Base-by-base conservation (phyloP, 2,329 filamentous ascomycete genomes). In the Exophiala dermatitidis region DNA sequence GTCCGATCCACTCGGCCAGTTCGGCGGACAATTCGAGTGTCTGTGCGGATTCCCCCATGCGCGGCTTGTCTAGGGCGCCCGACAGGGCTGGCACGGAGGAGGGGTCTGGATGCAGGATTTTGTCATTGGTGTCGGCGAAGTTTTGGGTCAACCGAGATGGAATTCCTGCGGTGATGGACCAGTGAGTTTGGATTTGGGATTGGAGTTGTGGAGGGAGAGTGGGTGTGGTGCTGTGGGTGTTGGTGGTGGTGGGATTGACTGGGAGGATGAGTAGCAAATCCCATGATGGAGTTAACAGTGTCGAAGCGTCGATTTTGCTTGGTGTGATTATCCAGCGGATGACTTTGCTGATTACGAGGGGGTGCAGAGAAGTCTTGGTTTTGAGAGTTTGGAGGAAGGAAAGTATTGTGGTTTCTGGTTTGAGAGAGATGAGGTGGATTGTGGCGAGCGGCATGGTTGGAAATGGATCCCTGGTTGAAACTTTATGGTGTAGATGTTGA, bases 21-120 rank as follows among this genome's bases (percentile, higher is more conserved):
- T 78, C 74, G 0, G 72, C 64, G 10, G 74, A 77, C 5, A 83
- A 65, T 61, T 83, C 80, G 0, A 84, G 72, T 19, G 73, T 72
- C 65, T 83, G 76, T 1, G 71, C 68, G 1, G 62, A 61, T 2
- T 53, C n/a, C 37, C 66, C 44, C 55, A 71, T 33, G 29, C 55
- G 33, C 56, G 69, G 58, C 59, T 68, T 58, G 44, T 67, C 43
- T 43, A 73, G 58, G 3, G 63, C 52, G 5, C 62, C 62, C 10
- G 70, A 73, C 1, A 75, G 59, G 1, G 64, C 56, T 0, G 74
- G 72, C 1, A 58, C 47, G 3, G 54, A 32, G 7, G 50, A 45
- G 3, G 47, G 47, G 19, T 49, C 44, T 10, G 52, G 61, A 48
- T 59, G 56, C 19, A 58, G 50, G 28, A 57, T 50, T 19, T 31